These are phyloP conservation scores for Straminergon stramineum DNA, from an alignment of 225 moss, liverwort and hornwort species.

Conservation along the genomic window DNA sequence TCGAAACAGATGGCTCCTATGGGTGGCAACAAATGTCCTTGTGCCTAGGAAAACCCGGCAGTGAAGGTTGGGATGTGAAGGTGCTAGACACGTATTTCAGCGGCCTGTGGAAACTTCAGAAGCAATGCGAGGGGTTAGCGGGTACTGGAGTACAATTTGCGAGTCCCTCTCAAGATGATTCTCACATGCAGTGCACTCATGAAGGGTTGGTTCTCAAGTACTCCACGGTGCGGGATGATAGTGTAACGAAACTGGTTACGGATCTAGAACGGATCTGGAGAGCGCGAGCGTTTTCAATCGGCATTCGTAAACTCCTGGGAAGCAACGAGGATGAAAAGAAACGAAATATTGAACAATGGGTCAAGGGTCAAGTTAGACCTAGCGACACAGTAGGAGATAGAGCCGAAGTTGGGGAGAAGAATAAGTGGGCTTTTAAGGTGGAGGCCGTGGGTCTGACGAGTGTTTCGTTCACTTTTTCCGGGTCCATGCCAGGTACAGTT, in stretches of 20 bases:
- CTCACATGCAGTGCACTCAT: slow-evolving; percentile 81
- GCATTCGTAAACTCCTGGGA: slow-evolving; percentile 68
- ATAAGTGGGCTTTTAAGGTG: slow-evolving; percentile 81
- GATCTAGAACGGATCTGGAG: slow-evolving; percentile 93
- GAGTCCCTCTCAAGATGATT: slow-evolving; percentile 79
- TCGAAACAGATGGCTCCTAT: slow-evolving; percentile 42
- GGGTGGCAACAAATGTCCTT: slow-evolving; percentile 95
- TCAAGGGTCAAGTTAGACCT: slow-evolving; percentile 27
- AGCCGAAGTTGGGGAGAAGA: slow-evolving; percentile 81
- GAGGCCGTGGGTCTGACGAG: slow-evolving; percentile 84
- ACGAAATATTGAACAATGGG: slow-evolving; percentile 20
- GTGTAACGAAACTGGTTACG: slow-evolving; percentile 68
- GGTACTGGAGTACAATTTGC: slow-evolving; percentile 62
- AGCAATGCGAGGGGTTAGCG: slow-evolving; percentile 32
- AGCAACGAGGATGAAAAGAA: slow-evolving; percentile 45
- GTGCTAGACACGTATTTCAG: slow-evolving; percentile 73
- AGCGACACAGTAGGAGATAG: slow-evolving; percentile 37
- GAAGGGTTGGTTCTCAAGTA: slow-evolving; percentile 80
- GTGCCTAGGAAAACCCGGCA: slow-evolving; percentile 77
- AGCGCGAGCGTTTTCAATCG: slow-evolving; percentile 74
- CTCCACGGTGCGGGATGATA: slow-evolving; percentile 61
- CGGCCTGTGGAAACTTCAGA: slow-evolving; percentile 76
- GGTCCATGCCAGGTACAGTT: slow-evolving; percentile 58
- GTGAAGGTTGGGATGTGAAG: slow-evolving; percentile 83
- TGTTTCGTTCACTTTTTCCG: slow-evolving; percentile 71